These are phyloP conservation scores for Sugiyamaella qingdaonensis DNA, from an alignment of 805 yeast genomes.

Conservation along the genomic window DNA sequence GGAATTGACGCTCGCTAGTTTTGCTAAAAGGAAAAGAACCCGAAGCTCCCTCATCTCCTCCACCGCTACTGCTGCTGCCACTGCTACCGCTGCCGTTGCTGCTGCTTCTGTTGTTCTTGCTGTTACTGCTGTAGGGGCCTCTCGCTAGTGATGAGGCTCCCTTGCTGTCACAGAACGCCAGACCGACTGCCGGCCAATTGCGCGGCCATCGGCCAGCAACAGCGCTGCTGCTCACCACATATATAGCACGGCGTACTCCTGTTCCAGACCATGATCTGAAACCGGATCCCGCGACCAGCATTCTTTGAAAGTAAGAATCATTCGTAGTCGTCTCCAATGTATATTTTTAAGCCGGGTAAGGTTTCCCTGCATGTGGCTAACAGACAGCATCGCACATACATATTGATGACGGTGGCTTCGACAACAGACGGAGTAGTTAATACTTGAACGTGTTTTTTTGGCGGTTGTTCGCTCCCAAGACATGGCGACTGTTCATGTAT, in stretches of 20 bases:
- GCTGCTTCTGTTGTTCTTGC: background rate
- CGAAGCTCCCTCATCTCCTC: background rate
- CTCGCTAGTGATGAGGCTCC: background rate
- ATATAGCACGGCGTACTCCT: background rate
- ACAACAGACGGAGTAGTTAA: background rate
- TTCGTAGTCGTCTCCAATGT: background rate
- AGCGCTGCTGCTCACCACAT: background rate
- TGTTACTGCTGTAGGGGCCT: background rate
- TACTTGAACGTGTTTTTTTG: background rate
- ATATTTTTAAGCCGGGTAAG: conserved; percentile 2
- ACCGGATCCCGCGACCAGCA: background rate
- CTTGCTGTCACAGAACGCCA: background rate
- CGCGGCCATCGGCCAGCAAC: background rate
- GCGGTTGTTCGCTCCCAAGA: background rate
- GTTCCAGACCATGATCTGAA: background rate
- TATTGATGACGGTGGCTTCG: background rate
- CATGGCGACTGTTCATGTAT: conserved; percentile 46
- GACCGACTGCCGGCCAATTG: background rate
- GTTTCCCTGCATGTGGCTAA: background rate
- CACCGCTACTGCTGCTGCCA: background rate
- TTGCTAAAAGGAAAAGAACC: conserved; percentile 14
- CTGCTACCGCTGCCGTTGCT: background rate
- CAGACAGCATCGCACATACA: background rate
- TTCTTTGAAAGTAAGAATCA: background rate
- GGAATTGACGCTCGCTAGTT: conserved; percentile 16